Evolutionary conservation across 257 asterid genomes (phyloP).

Genomic region (Solanum pennellii): DNA sequence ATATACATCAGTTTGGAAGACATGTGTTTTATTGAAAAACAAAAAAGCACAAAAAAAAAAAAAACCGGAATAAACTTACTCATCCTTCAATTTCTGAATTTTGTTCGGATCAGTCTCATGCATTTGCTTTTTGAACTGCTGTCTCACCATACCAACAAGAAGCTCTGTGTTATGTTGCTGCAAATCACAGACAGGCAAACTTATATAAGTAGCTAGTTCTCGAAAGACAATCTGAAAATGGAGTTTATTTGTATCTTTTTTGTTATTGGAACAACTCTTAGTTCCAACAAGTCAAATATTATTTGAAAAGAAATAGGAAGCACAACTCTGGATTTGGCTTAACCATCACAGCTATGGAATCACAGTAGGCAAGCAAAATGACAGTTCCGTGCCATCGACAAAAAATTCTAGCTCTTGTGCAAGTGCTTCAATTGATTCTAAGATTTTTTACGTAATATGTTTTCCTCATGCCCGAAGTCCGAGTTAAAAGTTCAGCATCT

Average conservation of each 20-base stretch:
- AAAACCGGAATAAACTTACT: conserved; percentile 25
- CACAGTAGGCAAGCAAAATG: background rate
- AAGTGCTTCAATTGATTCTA: background rate
- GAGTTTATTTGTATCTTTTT: background rate
- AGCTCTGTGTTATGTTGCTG: conserved; percentile 80
- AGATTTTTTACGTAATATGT: background rate
- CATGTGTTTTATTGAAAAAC: background rate
- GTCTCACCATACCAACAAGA: conserved; percentile 62
- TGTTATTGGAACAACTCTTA: background rate
- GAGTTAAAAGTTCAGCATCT: background rate
- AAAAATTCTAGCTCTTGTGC: background rate
- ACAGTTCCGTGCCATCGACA: background rate
- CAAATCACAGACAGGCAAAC: conserved; percentile 6
- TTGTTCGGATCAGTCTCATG: conserved; percentile 83
- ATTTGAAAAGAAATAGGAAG: background rate
- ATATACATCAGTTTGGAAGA: background rate
- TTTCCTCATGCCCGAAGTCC: background rate
- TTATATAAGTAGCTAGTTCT: conserved; percentile 1
- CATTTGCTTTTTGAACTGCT: conserved; percentile 75
- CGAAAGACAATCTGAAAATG: background rate
- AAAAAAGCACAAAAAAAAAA: background rate
- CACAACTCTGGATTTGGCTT: background rate
- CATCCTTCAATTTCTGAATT: conserved; percentile 78
- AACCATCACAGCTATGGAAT: background rate
- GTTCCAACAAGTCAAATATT: background rate